Evolutionary conservation across 805 yeast genomes (phyloP), one percentile per base, ranked within the genome.

Genomic region (Kuraishia molischiana): DNA sequence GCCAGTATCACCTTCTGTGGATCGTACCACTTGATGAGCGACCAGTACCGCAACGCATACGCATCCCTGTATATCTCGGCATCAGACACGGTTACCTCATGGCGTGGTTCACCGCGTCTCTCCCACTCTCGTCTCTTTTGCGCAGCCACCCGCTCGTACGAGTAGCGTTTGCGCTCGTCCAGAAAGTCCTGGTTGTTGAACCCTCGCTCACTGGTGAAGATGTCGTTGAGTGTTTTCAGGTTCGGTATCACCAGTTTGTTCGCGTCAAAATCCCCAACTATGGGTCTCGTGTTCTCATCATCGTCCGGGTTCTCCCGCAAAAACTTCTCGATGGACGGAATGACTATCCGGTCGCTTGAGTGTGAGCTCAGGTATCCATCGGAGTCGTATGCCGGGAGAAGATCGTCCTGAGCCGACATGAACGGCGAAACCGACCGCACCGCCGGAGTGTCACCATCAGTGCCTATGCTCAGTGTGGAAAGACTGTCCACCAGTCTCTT

Each of bases 261-360:
- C 24, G 37, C 17, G 4, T 39, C 38, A 10, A 43, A 34, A 10
- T 41, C 39, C 5, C 29, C 31, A 9, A 34, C 22, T 3, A 40
- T 24, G 5, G 19, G 14, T 6, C 24, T 37, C 6, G 20, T 10
- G 9, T 18, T 13, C 17, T 38, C 44, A 10, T 15, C 19, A 3
- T 31, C 36, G 21, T 52, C 57, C 6, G 47, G 46, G 29, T 50
- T 47, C 4, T 49, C 49, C 19, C 42, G 19, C 18, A 51, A 32
- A 35, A 48, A 52, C 38, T 52, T 51, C 31, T 53, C 58, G 5
- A 52, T 51, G 11, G 43, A 44, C 6, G 47, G 35, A 10, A 53
- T 51, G 15, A 44, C 30, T 4, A 51, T 45, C 11, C 34, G 32
- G 19, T 36, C 37, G 8, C 32, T 35, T 4, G 29, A 13, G n/a